Percentiles rank a stretch among this genome's conserved stretches.
phyloP scores from a whole-genome alignment of 163 green algal genomes.

The Scenedesmus sp. region DNA sequence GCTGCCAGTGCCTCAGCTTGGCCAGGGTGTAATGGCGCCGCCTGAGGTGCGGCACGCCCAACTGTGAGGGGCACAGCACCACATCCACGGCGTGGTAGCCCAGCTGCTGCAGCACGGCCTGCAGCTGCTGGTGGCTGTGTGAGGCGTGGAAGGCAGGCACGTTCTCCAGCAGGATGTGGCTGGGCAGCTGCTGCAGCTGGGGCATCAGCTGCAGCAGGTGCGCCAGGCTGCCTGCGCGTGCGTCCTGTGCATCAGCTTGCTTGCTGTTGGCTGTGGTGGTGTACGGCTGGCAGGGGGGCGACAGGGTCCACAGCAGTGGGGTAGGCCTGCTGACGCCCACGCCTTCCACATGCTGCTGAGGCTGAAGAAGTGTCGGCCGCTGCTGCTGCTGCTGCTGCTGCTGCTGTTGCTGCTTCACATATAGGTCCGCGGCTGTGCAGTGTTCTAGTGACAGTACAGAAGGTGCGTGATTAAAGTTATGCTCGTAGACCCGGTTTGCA shows the following conservation, averaged over 20 bases:
- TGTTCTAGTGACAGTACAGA: not conserved
- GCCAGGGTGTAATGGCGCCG: conserved; percentile 31
- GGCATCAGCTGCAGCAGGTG: conserved; percentile 33
- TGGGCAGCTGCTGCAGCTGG: conserved; percentile 21
- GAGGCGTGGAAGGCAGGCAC: conserved; percentile 2
- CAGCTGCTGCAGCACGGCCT: not conserved
- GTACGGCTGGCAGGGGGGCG: conserved; percentile 29
- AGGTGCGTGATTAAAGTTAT: not conserved
- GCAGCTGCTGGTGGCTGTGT: conserved; percentile 19
- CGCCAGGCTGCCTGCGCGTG: not conserved
- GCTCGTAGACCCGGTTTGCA: conserved; percentile 19
- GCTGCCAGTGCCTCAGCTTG: not conserved
- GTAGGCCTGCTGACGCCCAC: not conserved
- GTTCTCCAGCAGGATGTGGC: conserved; percentile 38
- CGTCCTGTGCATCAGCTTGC: conserved; percentile 21
- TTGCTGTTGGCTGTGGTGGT: conserved; percentile 23
- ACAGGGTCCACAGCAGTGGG: conserved; percentile 16
- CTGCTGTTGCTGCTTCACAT: not conserved
- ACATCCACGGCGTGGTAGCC: conserved; percentile 19
- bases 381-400: not conserved
- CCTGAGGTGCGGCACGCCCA: conserved; percentile 27
- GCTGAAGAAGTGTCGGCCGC: not conserved
- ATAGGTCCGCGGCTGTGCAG: not conserved
- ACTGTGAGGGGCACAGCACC: conserved; percentile 26
- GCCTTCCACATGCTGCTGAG: not conserved